Base-by-base conservation (phyloP, 805 yeast species). In the Yamadazyma sp. region DNA sequence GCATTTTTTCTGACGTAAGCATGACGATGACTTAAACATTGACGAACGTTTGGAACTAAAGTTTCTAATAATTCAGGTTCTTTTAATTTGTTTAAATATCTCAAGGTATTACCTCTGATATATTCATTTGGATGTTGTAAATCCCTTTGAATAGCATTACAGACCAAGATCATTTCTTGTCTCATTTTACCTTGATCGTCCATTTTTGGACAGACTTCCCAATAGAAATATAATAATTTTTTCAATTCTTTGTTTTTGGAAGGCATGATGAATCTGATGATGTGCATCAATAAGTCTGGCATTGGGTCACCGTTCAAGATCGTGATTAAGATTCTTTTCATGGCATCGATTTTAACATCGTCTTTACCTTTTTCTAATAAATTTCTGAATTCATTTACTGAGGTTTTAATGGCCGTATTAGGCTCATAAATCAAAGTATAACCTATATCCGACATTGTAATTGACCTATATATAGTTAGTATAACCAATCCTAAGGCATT, bases 1-100 rank as follows among this genome's bases (percentile, higher is more conserved):
- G 98, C 98, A 57, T 93, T 91, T 61, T 93, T 93, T 58, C 99
- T 82, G 44, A 93, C 98, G 55, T 94, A 93, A 7, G 98, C 95
- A 62, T 93, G 98, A 49, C 98, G 83, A 64, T 93, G 96, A 48
- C 86, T 95, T 50, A 94, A 70, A 66, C 97, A 88, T 39, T 79
- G 78, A 52, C 96, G 78, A 29, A 88, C 89, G 27, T 93, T 81
- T 20, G 98, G 96, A 27, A 93, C 93, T 62, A 93, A 75, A 35
- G 97, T 95, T 64, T 94, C 98, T 56, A 93, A 74, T 45, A 93
- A 75, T 60, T 93, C 98, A 2, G 94, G 83, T 65, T 93, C 98
- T 55, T 80, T 83, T 56, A 93, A 73, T 58, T 93, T 94, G 41
- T 91, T 78, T 54, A 94, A 73, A 61, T 88, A 91, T 53, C 98